Evolutionary conservation across 129 eudicot genomes (phyloP).

Genomic region (Chrysanthemum seticuspe): DNA sequence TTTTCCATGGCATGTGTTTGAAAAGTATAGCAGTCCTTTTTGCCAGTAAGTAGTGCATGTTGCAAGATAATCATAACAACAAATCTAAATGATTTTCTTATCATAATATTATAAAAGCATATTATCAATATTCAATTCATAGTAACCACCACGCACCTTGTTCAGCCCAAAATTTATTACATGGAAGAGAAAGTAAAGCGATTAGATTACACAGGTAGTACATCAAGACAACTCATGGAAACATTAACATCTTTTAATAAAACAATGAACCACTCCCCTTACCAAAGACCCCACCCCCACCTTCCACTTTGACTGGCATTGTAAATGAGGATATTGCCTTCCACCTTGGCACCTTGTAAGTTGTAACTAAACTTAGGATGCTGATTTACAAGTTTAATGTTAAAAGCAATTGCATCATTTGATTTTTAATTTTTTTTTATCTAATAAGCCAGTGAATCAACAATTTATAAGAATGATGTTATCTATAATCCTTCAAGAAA

Average conservation of each 20-base stretch:
- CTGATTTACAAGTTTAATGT: conserved; percentile 19
- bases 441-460: conserved; percentile 8
- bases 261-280: conserved; percentile 29
- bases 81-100: neutral
- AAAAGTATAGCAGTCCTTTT: too few species aligned
- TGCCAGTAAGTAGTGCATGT: too few species aligned
- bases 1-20: too few species aligned
- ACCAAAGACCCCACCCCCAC: conserved; percentile 23
- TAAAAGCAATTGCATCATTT: conserved; percentile 16
- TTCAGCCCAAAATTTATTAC: conserved; percentile 1
- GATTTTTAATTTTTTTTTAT: neutral
- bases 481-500: neutral
- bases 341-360: conserved; percentile 17
- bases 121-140: neutral
- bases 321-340: conserved; percentile 21
- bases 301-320: conserved; percentile 19
- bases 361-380: conserved; percentile 10
- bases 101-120: neutral
- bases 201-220: conserved; percentile 20
- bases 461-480: neutral
- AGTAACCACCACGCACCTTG: conserved; percentile 8
- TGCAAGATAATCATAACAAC: too few species aligned
- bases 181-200: conserved; percentile 1
- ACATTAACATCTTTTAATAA: conserved; percentile 24
- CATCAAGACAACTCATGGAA: conserved; percentile 11